A percentile compares a stretch with the other conserved stretches of the same genome.
Conservation (phyloP, 768 basidiomycete genomes). For the Termitomyces bulborhizus region DNA sequence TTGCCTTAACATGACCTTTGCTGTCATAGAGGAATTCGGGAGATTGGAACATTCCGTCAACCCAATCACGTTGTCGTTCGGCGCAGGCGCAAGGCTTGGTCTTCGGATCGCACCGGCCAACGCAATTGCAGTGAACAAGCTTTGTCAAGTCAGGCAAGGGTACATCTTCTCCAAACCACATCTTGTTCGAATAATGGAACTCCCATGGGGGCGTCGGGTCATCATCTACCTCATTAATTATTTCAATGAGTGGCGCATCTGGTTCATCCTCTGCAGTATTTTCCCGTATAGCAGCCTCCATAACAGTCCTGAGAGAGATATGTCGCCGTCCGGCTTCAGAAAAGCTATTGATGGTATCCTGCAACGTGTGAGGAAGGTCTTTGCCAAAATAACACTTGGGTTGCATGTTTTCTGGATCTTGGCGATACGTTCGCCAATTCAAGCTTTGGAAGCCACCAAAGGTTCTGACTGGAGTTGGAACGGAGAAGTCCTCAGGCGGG, state of each 20-base stretch:
- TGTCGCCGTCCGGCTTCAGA: conserved; percentile 32
- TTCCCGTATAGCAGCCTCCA: conserved; percentile 59
- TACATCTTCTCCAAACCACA: conserved; percentile 69
- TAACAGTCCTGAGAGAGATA: conserved; percentile 43
- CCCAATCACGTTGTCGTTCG: conserved; percentile 42
- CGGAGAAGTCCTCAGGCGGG: conserved; percentile 7
- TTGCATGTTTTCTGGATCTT: conserved; percentile 25
- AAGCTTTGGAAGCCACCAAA: conserved; percentile 29
- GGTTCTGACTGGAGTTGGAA: conserved; percentile 2
- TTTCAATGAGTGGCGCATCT: conserved; percentile 57
- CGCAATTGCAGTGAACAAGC: conserved; percentile 67
- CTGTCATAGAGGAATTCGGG: conserved; percentile 66
- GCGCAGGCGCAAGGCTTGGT: conserved; percentile 71
- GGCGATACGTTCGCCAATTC: conserved; percentile 31
- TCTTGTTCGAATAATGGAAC: conserved; percentile 79
- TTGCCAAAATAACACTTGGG: conserved; percentile 30
- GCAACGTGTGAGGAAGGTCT: conserved; percentile 56
- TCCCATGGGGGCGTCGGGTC: conserved; percentile 78
- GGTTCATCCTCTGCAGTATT: conserved; percentile 65
- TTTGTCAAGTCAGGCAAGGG: conserved; percentile 54
- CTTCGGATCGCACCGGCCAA: conserved; percentile 69
- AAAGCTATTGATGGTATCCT: conserved; percentile 60
- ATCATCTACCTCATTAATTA: conserved; percentile 63
- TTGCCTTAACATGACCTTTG: conserved; percentile 43
- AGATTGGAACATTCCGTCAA: conserved; percentile 19